Percentiles rank a stretch among this genome's conserved stretches.
phyloP scores from a whole-genome alignment of 2,329 filamentous ascomycete genomes.

The Chaetomium sp. region DNA sequence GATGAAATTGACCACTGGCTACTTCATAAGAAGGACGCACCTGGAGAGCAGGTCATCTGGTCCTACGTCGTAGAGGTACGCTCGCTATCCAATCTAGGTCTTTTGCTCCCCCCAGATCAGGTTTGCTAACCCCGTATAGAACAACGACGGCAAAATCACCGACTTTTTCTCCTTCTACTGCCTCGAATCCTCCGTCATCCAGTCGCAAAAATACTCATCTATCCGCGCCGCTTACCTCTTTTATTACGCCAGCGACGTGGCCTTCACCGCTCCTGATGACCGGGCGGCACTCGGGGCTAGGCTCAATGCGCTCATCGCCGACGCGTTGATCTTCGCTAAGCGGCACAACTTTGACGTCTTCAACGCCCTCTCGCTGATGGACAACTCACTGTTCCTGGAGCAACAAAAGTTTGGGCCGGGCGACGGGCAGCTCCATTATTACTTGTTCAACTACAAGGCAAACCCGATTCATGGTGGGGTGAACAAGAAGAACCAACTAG shows the following conservation, averaged over 20 bases:
- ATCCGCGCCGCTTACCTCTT: conserved; percentile 92
- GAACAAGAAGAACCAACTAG: conserved; percentile 69
- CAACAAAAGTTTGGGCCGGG: conserved; percentile 92
- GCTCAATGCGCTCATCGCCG: conserved; percentile 72
- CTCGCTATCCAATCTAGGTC: background rate
- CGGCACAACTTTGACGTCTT: conserved; percentile 84
- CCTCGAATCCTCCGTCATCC: conserved; percentile 87
- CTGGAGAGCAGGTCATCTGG: conserved; percentile 80
- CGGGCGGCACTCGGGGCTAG: conserved; percentile 63
- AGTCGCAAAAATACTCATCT: conserved; percentile 66
- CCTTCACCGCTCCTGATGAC: conserved; percentile 52
- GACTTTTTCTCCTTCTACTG: conserved; percentile 98
- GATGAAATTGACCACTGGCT: conserved; percentile 88
- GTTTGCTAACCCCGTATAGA: conserved; percentile 29
- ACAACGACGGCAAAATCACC: conserved; percentile 70
- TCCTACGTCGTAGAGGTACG: conserved; percentile 79
- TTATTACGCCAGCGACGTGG: conserved; percentile 87
- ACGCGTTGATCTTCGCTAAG: conserved; percentile 84
- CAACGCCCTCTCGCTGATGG: conserved; percentile 87
- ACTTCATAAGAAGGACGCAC: conserved; percentile 58
- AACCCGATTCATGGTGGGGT: conserved; percentile 81
- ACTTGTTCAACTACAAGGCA: conserved; percentile 94
- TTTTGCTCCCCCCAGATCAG: background rate
- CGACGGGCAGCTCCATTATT: conserved; percentile 93
- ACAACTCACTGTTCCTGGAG: conserved; percentile 89